These are phyloP conservation scores for Helenozyma baotianmanensis DNA, from an alignment of 805 yeast species.

Conservation along the genomic window DNA sequence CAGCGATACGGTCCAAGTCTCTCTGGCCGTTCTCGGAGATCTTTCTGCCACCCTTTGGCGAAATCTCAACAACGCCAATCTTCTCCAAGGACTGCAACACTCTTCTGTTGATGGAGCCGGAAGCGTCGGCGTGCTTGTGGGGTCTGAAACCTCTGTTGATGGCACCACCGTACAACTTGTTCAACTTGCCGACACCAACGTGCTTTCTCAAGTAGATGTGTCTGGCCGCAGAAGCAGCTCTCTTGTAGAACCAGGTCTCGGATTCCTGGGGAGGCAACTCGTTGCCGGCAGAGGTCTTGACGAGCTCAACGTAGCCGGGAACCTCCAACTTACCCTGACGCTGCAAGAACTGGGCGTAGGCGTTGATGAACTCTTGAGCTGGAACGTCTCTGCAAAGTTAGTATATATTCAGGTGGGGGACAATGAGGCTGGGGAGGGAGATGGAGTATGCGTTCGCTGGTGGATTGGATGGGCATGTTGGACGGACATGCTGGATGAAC, in stretches of 20 bases:
- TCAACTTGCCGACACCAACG: constrained; percentile 98
- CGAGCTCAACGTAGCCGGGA: constrained; percentile 99
- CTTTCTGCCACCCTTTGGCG: constrained; percentile 99
- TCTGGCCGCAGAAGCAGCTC: constrained; percentile 99
- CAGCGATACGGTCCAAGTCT: constrained; percentile 99
- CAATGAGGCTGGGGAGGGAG: background rate
- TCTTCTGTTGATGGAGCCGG: constrained; percentile 98
- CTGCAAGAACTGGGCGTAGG: constrained; percentile 99
- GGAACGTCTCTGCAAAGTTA: constrained; percentile 92
- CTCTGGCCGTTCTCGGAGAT: constrained; percentile 99
- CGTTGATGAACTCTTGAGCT: constrained; percentile 99
- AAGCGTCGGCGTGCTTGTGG: constrained; percentile 97
- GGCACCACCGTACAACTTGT: constrained; percentile 99
- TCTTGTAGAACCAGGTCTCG: constrained; percentile 99
- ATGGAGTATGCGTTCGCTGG: too few relatives aligned
- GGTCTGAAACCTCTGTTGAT: constrained; percentile 99
- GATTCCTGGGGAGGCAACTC: constrained; percentile 99
- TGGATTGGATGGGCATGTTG: too few relatives aligned
- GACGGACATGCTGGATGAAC: too few relatives aligned
- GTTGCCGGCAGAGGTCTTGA: constrained; percentile 98
- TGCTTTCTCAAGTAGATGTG: constrained; percentile 99
- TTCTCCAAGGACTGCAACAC: constrained; percentile 97
- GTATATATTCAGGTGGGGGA: constrained; percentile 13
- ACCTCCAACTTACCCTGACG: constrained; percentile 99
- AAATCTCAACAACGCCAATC: constrained; percentile 93